A percentile compares a stretch with the other conserved stretches of the same genome.
Evolutionary conservation across 2,329 filamentous ascomycete species (phyloP).

Genomic region (Paecilomyces niveus): DNA sequence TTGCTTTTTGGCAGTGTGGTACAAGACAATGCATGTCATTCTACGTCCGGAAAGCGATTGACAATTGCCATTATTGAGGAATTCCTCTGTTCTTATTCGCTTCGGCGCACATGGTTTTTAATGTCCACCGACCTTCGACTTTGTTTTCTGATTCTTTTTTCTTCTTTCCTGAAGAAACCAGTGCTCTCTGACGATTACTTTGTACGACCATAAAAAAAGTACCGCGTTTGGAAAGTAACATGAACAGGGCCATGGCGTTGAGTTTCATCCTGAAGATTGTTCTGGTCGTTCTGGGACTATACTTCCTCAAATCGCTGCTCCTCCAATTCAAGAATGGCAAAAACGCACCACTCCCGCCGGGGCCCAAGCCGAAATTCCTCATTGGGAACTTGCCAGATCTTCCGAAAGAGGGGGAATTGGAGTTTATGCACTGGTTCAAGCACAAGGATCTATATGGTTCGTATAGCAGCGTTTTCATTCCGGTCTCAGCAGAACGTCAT

Average conservation of each 20-base stretch:
- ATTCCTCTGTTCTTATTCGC: not conserved
- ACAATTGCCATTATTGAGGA: not conserved
- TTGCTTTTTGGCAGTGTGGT: not conserved
- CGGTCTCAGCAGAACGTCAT: not conserved
- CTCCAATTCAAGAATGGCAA: not conserved
- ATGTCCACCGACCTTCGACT: not conserved
- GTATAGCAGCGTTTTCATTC: not conserved
- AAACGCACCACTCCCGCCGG: conserved; percentile 2
- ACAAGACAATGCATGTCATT: not conserved
- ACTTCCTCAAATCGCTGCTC: not conserved
- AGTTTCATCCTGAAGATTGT: not conserved
- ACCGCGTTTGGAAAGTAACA: not conserved
- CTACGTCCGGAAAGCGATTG: not conserved
- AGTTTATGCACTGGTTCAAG: conserved; percentile 3
- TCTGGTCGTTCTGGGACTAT: not conserved
- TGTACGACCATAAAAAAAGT: not conserved
- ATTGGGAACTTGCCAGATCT: conserved; percentile 2
- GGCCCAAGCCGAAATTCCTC: not conserved
- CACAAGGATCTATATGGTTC: conserved; percentile 4
- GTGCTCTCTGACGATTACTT: not conserved
- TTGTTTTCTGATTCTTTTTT: not conserved
- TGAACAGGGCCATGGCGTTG: not conserved
- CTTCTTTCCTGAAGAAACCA: not conserved
- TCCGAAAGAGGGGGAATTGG: conserved; percentile 11
- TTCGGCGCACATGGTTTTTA: not conserved